These are phyloP conservation scores for Fusarium oxysporum DNA, from an alignment of 2,329 filamentous ascomycete species.

Conservation along the genomic window DNA sequence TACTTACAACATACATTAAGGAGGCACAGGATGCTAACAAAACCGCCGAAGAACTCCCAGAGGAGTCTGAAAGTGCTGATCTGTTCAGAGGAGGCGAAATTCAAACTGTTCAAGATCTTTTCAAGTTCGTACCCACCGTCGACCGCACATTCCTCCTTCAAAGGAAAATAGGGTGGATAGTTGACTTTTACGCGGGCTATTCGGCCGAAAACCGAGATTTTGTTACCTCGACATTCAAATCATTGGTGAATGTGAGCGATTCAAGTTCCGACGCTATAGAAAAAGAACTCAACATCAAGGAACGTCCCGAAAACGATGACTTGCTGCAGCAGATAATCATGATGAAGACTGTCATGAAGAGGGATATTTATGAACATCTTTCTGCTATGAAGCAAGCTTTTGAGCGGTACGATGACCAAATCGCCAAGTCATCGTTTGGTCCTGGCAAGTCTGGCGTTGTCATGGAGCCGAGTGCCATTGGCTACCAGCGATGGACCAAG, in stretches of 20 bases:
- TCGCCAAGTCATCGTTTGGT: not conserved
- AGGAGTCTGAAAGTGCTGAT: not conserved
- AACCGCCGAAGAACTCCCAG: not conserved
- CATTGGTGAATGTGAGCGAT: accelerated
- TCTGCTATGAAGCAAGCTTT: not conserved
- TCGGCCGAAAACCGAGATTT: not conserved
- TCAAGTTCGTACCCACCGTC: not conserved
- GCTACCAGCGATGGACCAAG: not conserved
- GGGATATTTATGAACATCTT: not conserved
- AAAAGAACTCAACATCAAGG: not conserved
- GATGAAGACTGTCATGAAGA: not conserved
- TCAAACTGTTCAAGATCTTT: not conserved
- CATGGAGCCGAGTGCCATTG: not conserved
- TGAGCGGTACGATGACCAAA: not conserved
- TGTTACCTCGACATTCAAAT: not conserved
- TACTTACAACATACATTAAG: not conserved
- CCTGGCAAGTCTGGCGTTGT: not conserved
- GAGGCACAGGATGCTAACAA: not conserved
- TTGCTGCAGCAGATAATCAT: not conserved
- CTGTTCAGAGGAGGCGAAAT: not conserved
- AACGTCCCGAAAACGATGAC: not conserved
- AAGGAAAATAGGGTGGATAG: not conserved
- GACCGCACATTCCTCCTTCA: not conserved
- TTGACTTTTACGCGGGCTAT: not conserved
- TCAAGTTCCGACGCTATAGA: not conserved